Base-by-base conservation (phyloP, 225 moss, liverwort and hornwort species). In the Pleurozium schreberi region DNA sequence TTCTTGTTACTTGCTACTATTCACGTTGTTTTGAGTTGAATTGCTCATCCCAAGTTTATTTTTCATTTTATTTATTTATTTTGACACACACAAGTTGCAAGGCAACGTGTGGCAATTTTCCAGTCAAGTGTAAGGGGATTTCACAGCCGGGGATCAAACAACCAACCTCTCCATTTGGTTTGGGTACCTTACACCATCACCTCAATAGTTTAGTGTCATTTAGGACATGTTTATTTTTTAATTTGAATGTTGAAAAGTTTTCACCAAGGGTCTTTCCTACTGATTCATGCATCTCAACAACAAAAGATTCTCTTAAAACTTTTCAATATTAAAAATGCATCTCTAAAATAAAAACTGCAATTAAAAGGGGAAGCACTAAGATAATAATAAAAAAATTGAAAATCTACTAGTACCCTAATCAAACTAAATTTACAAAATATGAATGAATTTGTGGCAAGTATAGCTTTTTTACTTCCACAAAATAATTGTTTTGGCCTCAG, bases 401-500 rank as follows among this genome's bases (percentile, higher is more conserved):
- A n/a, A 57, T 57, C 17, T 26, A 50, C 11, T 7, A 11, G 7
- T n/a, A 5, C 2, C 6, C 5, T 57, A 27, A 57, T 26, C 6
- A 26, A 78, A 78, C 26, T n/a, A 57, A n/a, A 78, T 18, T 57
- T n/a, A 57, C 10, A 38, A 38, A 55, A 21, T 8, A 9, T 31
- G 3, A 6, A 55, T 25, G 25, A n/a, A 78, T 16, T n/a, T 58
- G 7, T 17, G 4, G 27, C 27, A 58, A 27, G 0, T 4, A 7
- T 55, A 58, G 1, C 4, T 26, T n/a, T n/a, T 18, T 3, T 8
- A 26, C 11, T 57, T n/a, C 11, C 7, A 58, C 27, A n/a, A 79
- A 58, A 55, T 2, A n/a, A 27, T 79, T 0, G 0, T 16, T 55
- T 78, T 0, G 1, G 58, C 1, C 8, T 1, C 18, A 18, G 1